Conservation (phyloP, 73 alveolate species). For the Blepharisma japonicum region DNA sequence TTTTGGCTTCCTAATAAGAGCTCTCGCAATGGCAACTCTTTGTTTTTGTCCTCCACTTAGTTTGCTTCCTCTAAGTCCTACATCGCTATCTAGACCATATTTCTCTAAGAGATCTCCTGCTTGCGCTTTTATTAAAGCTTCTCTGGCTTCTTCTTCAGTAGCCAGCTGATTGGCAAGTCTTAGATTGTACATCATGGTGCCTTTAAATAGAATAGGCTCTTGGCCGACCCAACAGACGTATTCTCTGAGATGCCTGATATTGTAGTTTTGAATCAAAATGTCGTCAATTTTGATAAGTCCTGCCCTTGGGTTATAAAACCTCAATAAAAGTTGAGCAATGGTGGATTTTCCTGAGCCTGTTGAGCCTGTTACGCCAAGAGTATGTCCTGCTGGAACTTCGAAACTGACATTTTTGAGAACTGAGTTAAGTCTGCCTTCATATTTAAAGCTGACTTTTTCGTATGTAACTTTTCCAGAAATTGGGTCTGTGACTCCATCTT, state of each 20-base stretch:
- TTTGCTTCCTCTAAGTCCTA: constrained; percentile 11
- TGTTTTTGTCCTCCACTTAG: constrained; percentile 72
- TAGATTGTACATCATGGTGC: constrained; percentile 77
- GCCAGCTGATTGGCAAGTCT: constrained; percentile 74
- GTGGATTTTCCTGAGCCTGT: constrained; percentile 55
- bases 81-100: neutral
- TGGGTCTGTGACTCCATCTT: constrained; percentile 11
- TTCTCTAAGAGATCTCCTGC: constrained; percentile 61
- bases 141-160: constrained; percentile 63
- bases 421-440: constrained; percentile 62
- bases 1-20: constrained; percentile 57
- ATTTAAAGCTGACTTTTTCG: constrained; percentile 73
- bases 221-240: constrained; percentile 62
- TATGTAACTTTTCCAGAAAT: constrained; percentile 74
- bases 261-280: neutral
- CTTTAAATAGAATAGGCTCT: constrained; percentile 80
- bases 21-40: constrained; percentile 79
- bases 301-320: constrained; percentile 34
- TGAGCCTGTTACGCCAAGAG: constrained; percentile 34
- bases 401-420: constrained; percentile 38
- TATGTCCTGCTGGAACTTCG: constrained; percentile 32
- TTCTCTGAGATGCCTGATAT: neutral
- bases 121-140: constrained; percentile 50
- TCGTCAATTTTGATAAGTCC: constrained; percentile 4
- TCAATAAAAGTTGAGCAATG: constrained; percentile 8